A percentile compares a stretch with the other conserved stretches of the same genome.
These are phyloP conservation scores for Coniosporium apollinis DNA, from an alignment of 495 filamentous ascomycete genomes.

Conservation along the genomic window DNA sequence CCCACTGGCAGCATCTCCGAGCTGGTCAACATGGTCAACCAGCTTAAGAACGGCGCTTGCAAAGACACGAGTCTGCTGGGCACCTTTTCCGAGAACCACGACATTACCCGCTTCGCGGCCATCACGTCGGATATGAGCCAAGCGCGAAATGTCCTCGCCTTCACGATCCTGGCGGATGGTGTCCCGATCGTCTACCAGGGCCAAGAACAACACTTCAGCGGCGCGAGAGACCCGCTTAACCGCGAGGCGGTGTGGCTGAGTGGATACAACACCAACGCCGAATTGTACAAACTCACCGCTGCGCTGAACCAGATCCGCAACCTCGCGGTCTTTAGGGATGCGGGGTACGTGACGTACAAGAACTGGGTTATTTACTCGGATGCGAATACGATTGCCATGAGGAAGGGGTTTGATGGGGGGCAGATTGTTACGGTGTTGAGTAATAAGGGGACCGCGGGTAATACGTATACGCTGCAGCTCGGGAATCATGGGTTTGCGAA, in stretches of 20 bases:
- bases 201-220: constrained; percentile 51
- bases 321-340: constrained; percentile 31
- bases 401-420: constrained; percentile 39
- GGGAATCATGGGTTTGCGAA: constrained; percentile 23
- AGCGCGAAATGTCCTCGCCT: constrained; percentile 52
- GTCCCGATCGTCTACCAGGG: constrained; percentile 53
- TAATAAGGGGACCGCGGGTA: constrained; percentile 35
- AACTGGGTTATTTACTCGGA: constrained; percentile 41
- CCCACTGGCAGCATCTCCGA: constrained; percentile 10
- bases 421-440: constrained; percentile 45
- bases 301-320: constrained; percentile 43
- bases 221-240: constrained; percentile 43
- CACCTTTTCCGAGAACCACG: constrained; percentile 69
- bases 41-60: constrained; percentile 27
- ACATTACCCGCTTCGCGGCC: constrained; percentile 40
- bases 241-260: constrained; percentile 63
- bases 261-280: constrained; percentile 37
- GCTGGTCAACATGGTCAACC: constrained; percentile 12
- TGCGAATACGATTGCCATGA: constrained; percentile 39
- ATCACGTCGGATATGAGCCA: constrained; percentile 26
- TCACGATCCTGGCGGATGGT: constrained; percentile 52
- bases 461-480: constrained; percentile 31
- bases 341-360: constrained; percentile 34
- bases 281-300: constrained; percentile 44
- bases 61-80: constrained; percentile 48